A percentile compares a stretch with the other conserved stretches of the same genome.
Conservation (phyloP, 2,329 filamentous ascomycete genomes). For the Aspergillus udagawae region DNA sequence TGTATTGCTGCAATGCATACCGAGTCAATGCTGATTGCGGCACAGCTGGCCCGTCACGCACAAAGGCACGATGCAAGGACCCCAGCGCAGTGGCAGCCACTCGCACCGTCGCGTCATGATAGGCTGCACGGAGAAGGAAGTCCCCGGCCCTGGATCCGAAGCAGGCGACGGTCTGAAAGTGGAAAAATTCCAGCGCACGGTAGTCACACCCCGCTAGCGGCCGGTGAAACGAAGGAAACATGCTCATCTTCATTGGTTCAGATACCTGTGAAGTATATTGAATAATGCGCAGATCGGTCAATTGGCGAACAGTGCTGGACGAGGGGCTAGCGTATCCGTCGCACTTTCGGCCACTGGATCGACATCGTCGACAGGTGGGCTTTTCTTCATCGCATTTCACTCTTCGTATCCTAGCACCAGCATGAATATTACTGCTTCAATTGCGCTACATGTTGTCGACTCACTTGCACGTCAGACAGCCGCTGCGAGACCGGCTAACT, state of each 20-base stretch:
- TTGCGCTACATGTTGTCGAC: slow-evolving; percentile 18
- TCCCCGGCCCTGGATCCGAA: slow-evolving; percentile 43
- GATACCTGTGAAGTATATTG: slow-evolving; percentile 16
- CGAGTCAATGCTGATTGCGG: slow-evolving; percentile 13
- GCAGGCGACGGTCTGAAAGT: slow-evolving; percentile 38
- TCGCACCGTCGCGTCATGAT: slow-evolving; percentile 44
- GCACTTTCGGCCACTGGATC: slow-evolving; percentile 53
- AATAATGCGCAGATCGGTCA: slow-evolving; percentile 14
- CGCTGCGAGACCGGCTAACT: slow-evolving; percentile 21
- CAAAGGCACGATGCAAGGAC: slow-evolving; percentile 41
- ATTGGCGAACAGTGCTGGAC: slow-evolving; percentile 14
- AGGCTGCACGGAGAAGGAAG: slow-evolving; percentile 45
- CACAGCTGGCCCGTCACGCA: slow-evolving; percentile 2
- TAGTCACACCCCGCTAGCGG: slow-evolving; percentile 29
- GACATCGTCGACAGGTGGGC: slow-evolving; percentile 51
- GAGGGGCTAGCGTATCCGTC: slow-evolving; percentile 45
- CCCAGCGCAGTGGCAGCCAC: slow-evolving; percentile 50
- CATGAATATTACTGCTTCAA: not conserved
- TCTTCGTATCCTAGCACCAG: slow-evolving; percentile 44
- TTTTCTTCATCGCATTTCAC: slow-evolving; percentile 57
- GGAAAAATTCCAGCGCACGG: slow-evolving; percentile 39
- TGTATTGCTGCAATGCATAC: slow-evolving; percentile 46
- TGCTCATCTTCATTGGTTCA: slow-evolving; percentile 9
- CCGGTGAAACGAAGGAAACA: slow-evolving; percentile 12
- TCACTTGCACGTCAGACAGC: slow-evolving; percentile 54